Conservation (phyloP, 352 stramenopile species). For the Globisporangium recalcitrans region DNA sequence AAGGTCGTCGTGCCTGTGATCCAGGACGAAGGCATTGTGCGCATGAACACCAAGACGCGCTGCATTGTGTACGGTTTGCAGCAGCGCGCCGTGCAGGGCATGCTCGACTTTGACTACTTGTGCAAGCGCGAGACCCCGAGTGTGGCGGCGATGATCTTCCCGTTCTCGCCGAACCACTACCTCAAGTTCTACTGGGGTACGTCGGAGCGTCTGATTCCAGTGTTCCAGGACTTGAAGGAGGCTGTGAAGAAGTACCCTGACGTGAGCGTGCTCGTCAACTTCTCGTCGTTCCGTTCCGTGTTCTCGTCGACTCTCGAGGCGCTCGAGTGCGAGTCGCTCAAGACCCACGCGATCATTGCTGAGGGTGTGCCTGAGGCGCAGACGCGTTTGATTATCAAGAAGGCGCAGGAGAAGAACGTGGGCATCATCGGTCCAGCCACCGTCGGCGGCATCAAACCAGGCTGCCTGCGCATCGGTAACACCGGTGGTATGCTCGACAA, state of each 20-base stretch:
- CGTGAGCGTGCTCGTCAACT: constrained; percentile 94
- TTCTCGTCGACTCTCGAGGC: constrained; percentile 94
- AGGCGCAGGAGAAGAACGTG: constrained; percentile 87
- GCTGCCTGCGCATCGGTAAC: constrained; percentile 96
- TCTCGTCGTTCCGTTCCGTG: constrained; percentile 96
- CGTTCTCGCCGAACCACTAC: constrained; percentile 95
- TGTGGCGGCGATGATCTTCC: constrained; percentile 93
- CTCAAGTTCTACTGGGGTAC: constrained; percentile 97
- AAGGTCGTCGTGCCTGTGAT: constrained; percentile 41
- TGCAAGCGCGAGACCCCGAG: constrained; percentile 94
- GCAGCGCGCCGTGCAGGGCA: constrained; percentile 92
- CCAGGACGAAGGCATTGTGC: constrained; percentile 82
- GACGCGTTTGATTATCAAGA: constrained; percentile 93
- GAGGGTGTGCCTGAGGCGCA: constrained; percentile 95
- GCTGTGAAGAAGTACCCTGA: constrained; percentile 91
- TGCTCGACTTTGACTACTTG: constrained; percentile 98
- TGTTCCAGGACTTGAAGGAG: constrained; percentile 90
- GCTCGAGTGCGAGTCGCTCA: constrained; percentile 91
- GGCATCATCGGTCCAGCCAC: constrained; percentile 95
- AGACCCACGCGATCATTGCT: constrained; percentile 96
- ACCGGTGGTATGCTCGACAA: constrained; percentile 98
- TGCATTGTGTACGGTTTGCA: constrained; percentile 96
- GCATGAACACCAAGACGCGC: constrained; percentile 83
- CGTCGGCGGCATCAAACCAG: constrained; percentile 95
- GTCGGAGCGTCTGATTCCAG: constrained; percentile 91